Conservation (phyloP, 2,329 filamentous ascomycete species). For the Lasiodiplodia sp. region DNA sequence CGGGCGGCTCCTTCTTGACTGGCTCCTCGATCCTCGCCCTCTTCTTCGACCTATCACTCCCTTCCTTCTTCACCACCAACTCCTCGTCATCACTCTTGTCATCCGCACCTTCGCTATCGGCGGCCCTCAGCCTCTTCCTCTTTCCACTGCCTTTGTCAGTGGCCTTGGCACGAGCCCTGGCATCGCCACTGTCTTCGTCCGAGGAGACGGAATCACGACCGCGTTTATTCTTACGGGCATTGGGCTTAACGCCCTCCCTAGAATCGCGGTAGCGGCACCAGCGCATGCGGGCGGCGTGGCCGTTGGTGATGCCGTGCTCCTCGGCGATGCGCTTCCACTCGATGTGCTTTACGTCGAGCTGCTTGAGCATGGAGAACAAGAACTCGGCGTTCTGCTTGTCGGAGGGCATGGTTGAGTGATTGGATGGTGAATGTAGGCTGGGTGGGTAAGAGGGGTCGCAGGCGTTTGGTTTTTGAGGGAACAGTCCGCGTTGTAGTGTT, state of each 20-base stretch:
- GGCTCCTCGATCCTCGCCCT: slow-evolving; percentile 1
- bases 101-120: background rate
- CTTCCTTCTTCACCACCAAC: background rate
- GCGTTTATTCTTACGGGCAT: background rate
- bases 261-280: slow-evolving; percentile 62
- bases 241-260: slow-evolving; percentile 49
- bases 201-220: background rate
- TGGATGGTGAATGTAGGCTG: background rate
- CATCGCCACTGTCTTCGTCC: background rate
- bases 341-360: slow-evolving; percentile 62
- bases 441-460: background rate
- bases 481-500: background rate
- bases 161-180: background rate
- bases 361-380: slow-evolving; percentile 63
- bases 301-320: slow-evolving; percentile 61
- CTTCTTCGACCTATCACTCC: slow-evolving; percentile 8
- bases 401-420: slow-evolving; percentile 47
- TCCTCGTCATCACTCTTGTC: background rate
- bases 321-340: slow-evolving; percentile 62
- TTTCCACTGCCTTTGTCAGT: background rate
- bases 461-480: background rate
- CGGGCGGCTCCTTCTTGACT: slow-evolving; percentile 4
- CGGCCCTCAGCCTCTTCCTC: background rate
- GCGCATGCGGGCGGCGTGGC: slow-evolving; percentile 65
- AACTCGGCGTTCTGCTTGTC: slow-evolving; percentile 60